Evolutionary conservation across 345 rosid genomes (phyloP), one percentile per base, ranked within the genome.

Genomic region (Camelina sativa): DNA sequence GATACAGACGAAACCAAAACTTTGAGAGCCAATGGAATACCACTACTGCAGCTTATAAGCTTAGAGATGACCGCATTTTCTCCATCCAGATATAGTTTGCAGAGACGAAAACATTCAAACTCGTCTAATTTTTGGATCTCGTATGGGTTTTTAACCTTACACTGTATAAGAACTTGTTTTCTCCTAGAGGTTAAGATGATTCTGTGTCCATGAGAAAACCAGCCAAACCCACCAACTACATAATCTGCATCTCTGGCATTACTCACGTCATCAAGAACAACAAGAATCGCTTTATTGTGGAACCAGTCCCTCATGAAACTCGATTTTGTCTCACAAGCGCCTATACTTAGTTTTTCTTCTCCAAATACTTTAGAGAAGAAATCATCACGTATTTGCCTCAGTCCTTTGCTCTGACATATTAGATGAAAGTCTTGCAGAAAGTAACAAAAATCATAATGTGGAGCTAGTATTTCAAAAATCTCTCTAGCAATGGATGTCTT

Each of bases 141-240:
- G 2, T 47, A 58, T 8, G 3, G 56, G n/a, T 67, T 30, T 50
- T 40, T 59, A 51, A 67, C 79, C 1, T 60, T 75, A 3, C 79
- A 75, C 22, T 59, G 74, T 32, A 75, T 15, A 59, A 75, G 79
- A 75, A 75, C 69, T 67, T 75, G 79, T 52, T 67, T 75, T 17
- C 44, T 40, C 62, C 79, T 60, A 9, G 79, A 75, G 0, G 79
- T 75, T 40, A 75, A 40, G 2, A 67, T 75, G 38, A 74, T 48
- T 66, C 5, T 40, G 54, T 74, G 78, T 37, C 73, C 73, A 37
- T 13, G 72, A 66, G 78, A 75, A 67, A 75, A 67, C 79, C 79
- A 75, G 19, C 74, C 54, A 75, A 75, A 75, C 69, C 79, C 79
- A 28, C 79, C 79, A 19, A 67, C 28, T 51, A 67, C 67, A 30